Conservation (phyloP, 2,329 filamentous ascomycete genomes). For the Balansia obtecta region DNA sequence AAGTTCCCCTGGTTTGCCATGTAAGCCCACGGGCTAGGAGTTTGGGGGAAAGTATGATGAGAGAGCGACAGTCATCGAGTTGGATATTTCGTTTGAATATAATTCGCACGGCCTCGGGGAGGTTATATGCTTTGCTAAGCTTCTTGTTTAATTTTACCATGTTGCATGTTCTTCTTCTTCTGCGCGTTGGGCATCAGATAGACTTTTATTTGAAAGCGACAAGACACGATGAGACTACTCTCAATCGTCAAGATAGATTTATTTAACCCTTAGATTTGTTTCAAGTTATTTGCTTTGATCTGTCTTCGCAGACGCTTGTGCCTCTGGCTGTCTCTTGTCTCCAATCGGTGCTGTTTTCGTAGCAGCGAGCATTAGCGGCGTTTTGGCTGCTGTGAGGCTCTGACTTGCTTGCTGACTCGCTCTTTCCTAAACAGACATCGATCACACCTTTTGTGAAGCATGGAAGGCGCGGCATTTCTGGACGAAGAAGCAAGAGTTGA, state of each 20-base stretch:
- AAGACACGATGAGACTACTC: neutral
- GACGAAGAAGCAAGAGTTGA: neutral
- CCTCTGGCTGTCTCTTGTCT: neutral
- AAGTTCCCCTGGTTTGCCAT: slow-evolving; percentile 56
- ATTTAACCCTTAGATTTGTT: too few relatives aligned
- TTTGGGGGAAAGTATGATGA: slow-evolving; percentile 11
- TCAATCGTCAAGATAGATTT: neutral
- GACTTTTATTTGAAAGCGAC: neutral
- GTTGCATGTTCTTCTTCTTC: too few relatives aligned
- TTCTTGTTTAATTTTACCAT: neutral
- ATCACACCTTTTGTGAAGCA: neutral
- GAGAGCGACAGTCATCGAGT: slow-evolving; percentile 1
- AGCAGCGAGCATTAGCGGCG: too few relatives aligned
- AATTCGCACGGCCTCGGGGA: slow-evolving; percentile 3
- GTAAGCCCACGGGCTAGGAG: slow-evolving; percentile 18
- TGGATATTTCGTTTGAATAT: slow-evolving; percentile 3
- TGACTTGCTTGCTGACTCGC: neutral
- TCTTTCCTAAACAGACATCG: neutral
- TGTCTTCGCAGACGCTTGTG: neutral
- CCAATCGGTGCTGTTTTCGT: neutral
- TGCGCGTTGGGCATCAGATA: neutral
- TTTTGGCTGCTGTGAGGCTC: neutral
- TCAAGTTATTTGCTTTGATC: neutral
- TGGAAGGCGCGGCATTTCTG: neutral
- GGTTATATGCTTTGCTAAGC: neutral